A percentile compares a stretch with the other conserved stretches of the same genome.
phyloP scores from a whole-genome alignment of 1,284 basidiomycete genomes.

The Leccinum fallax region DNA sequence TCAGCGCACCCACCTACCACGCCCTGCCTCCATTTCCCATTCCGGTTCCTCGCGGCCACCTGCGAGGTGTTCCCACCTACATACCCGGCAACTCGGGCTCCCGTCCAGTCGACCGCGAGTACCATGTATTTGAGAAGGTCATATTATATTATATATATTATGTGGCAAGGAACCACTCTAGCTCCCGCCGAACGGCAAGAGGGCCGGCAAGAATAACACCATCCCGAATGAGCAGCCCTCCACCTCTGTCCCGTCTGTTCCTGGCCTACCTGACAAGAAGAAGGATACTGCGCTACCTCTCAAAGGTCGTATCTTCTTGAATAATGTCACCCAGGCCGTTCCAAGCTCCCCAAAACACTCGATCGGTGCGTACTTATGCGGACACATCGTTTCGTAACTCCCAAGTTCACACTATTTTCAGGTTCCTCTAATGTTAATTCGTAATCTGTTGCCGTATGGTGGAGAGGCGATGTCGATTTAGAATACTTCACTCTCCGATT shows the following conservation, averaged over 20 bases:
- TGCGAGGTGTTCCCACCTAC: slow-evolving; percentile 27
- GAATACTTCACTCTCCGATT: slow-evolving; percentile 94
- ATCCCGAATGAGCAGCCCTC: slow-evolving; percentile 71
- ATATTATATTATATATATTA: slow-evolving; percentile 54
- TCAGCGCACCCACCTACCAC: too few species aligned
- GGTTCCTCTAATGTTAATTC: slow-evolving; percentile 48
- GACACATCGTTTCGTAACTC: neutral
- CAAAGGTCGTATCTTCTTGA: slow-evolving; percentile 97
- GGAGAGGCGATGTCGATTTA: slow-evolving; percentile 90
- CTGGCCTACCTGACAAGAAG: slow-evolving; percentile 61
- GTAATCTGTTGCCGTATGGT: slow-evolving; percentile 85
- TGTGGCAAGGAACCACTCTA: slow-evolving; percentile 57
- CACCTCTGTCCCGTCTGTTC: slow-evolving; percentile 45
- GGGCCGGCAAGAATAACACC: slow-evolving; percentile 72
- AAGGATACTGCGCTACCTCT: slow-evolving; percentile 83
- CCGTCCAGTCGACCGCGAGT: too few species aligned
- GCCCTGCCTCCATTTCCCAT: too few species aligned
- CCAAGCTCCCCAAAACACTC: slow-evolving; percentile 57
- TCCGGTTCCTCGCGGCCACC: too few species aligned
- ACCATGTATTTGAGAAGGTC: too few species aligned
- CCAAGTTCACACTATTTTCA: slow-evolving; percentile 15
- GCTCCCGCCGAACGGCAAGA: slow-evolving; percentile 54
- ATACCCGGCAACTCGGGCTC: too few species aligned
- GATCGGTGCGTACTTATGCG: slow-evolving; percentile 50
- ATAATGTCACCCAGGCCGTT: slow-evolving; percentile 87